Evolutionary conservation across 176 grass and related monocot genomes (phyloP).

Genomic region (Aegilops speltoides): DNA sequence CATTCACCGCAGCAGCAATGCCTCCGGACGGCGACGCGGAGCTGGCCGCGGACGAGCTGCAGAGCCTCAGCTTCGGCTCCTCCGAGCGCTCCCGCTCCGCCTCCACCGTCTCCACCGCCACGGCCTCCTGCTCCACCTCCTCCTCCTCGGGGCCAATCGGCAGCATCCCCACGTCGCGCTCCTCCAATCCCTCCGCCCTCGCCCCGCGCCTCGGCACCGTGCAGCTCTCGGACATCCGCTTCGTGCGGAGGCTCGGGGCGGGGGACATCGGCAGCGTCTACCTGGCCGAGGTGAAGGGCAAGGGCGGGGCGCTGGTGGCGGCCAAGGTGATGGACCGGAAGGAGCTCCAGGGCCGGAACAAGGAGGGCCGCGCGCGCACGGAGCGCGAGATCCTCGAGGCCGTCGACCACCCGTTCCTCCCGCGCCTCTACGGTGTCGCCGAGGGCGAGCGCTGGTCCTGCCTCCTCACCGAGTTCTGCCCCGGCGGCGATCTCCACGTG

Average conservation of each 20-base stretch:
- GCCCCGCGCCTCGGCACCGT: slow-evolving; percentile 45
- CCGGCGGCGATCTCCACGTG: slow-evolving; percentile 97
- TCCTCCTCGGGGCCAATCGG: slow-evolving; percentile 47
- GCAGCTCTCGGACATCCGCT: slow-evolving; percentile 70
- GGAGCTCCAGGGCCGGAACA: slow-evolving; percentile 80
- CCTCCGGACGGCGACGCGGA: slow-evolving; percentile 27
- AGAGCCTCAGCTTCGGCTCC: slow-evolving; percentile 96
- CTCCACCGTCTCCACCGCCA: slow-evolving; percentile 65
- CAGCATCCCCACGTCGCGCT: not conserved
- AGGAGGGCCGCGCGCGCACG: slow-evolving; percentile 78
- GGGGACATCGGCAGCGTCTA: slow-evolving; percentile 98
- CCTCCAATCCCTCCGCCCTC: not conserved
- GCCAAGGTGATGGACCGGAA: slow-evolving; percentile 95
- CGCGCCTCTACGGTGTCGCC: slow-evolving; percentile 69
- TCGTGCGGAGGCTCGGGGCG: slow-evolving; percentile 68
- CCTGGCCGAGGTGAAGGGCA: slow-evolving; percentile 68
- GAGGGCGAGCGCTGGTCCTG: slow-evolving; percentile 86
- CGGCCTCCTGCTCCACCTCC: slow-evolving; percentile 65
- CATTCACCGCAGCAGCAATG: not conserved
- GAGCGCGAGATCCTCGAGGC: slow-evolving; percentile 95
- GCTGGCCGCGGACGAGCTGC: slow-evolving; percentile 66
- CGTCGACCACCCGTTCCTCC: slow-evolving; percentile 92
- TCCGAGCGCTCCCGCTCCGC: slow-evolving; percentile 84
- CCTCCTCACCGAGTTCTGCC: slow-evolving; percentile 99
- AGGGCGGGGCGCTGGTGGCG: slow-evolving; percentile 48